Conservation (phyloP, 1,284 basidiomycete species). For the Entoloma clypeatum region DNA sequence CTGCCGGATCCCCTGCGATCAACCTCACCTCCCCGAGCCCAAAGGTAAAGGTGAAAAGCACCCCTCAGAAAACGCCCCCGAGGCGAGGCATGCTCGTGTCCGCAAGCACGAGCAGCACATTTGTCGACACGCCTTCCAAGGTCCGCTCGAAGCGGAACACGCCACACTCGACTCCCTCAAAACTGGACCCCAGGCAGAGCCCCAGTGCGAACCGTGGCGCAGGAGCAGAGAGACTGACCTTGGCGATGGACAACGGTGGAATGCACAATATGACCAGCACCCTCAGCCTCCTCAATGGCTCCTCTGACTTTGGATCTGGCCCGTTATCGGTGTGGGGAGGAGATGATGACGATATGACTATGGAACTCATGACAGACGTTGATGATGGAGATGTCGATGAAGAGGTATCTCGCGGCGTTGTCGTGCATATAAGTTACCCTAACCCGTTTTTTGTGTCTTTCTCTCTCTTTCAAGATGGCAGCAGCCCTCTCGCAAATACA, state of each 20-base stretch:
- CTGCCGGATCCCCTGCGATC: slow-evolving; percentile 27
- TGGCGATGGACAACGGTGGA: slow-evolving; percentile 14
- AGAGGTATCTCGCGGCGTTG: slow-evolving; percentile 50
- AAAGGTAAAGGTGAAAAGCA: slow-evolving; percentile 24
- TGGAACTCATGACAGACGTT: slow-evolving; percentile 69
- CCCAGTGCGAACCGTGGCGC: too few relatives aligned
- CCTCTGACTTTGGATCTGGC: slow-evolving; percentile 22
- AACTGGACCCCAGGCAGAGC: slow-evolving; percentile 6
- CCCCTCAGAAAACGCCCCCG: slow-evolving; percentile 25
- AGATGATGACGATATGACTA: slow-evolving; percentile 39
- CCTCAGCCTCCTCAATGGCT: slow-evolving; percentile 6
- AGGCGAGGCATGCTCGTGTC: slow-evolving; percentile 7
- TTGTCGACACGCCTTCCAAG: slow-evolving; percentile 9
- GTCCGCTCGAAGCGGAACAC: slow-evolving; percentile 5
- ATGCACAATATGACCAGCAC: slow-evolving; percentile 12
- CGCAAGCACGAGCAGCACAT: slow-evolving; percentile 7
- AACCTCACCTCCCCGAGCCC: slow-evolving; percentile 32
- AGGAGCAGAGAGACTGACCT: slow-evolving; percentile 6
- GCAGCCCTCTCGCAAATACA: slow-evolving; percentile 50
- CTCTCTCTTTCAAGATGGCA: slow-evolving; percentile 46
- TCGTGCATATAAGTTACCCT: slow-evolving; percentile 1
- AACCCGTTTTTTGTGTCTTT: slow-evolving; percentile 4
- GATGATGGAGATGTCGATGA: slow-evolving; percentile 66
- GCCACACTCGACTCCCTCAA: slow-evolving; percentile 13
- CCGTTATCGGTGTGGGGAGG: slow-evolving; percentile 30